Percentiles rank a stretch among this genome's conserved stretches.
These are phyloP conservation scores for Agrostemma githago DNA, from an alignment of 148 eudicot species.

Conservation along the genomic window DNA sequence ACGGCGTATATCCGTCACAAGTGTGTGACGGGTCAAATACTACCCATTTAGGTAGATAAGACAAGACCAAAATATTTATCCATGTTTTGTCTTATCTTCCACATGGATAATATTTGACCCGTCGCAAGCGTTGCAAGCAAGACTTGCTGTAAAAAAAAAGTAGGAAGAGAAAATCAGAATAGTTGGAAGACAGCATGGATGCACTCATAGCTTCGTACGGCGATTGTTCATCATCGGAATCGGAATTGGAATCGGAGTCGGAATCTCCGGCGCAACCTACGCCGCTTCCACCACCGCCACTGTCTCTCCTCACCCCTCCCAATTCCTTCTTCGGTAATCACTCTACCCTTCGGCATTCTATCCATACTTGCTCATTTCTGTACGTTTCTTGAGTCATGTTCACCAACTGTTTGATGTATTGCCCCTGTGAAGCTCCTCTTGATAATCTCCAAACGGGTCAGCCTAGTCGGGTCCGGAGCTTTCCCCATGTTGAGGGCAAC, in stretches of 20 bases:
- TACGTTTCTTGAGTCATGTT: not conserved
- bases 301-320: slow-evolving; percentile 65
- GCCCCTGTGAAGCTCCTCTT: slow-evolving; percentile 34
- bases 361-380: not conserved
- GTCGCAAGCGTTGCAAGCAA: too few relatives aligned
- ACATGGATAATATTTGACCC: too few relatives aligned
- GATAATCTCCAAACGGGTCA: slow-evolving; percentile 37
- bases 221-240: slow-evolving; percentile 37
- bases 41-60: too few relatives aligned
- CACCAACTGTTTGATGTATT: slow-evolving; percentile 20
- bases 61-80: too few relatives aligned
- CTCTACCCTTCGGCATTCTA: not conserved
- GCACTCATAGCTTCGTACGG: slow-evolving; percentile 75
- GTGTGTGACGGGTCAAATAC: too few relatives aligned
- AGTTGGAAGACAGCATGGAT: slow-evolving; percentile 41
- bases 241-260: slow-evolving; percentile 45
- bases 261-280: slow-evolving; percentile 16
- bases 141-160: too few relatives aligned
- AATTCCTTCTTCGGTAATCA: slow-evolving; percentile 41
- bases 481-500: slow-evolving; percentile 91
- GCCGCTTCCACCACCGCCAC: slow-evolving; percentile 72
- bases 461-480: slow-evolving; percentile 61
- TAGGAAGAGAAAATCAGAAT: too few relatives aligned
- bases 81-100: too few relatives aligned
- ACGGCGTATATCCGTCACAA: too few relatives aligned